A percentile compares a stretch with the other conserved stretches of the same genome.
These are phyloP conservation scores for Paecilomyces sp. DNA, from an alignment of 2,329 filamentous ascomycete genomes.

Conservation along the genomic window DNA sequence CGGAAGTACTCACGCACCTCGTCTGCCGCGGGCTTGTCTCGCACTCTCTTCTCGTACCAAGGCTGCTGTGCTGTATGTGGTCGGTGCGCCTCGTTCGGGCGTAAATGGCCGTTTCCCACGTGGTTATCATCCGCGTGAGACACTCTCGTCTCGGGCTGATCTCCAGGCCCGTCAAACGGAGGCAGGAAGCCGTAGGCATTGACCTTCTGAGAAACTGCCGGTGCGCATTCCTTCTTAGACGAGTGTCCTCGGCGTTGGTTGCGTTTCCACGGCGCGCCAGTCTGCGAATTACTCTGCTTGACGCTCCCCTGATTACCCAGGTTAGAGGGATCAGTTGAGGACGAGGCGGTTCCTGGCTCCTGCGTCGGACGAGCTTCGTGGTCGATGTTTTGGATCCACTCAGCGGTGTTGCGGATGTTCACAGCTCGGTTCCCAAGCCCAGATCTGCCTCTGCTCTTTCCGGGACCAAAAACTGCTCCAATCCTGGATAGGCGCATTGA, in stretches of 20 bases:
- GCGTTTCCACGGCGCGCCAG: conserved; percentile 15
- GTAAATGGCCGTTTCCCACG: background rate
- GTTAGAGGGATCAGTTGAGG: background rate
- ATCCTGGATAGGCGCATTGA: background rate
- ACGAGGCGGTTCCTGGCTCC: background rate
- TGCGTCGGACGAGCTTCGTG: background rate
- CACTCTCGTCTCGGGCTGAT: conserved; percentile 4
- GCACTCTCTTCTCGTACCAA: conserved; percentile 9
- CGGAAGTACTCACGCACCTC: conserved; percentile 17
- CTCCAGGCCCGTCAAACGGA: conserved; percentile 20
- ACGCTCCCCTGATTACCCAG: conserved; percentile 1
- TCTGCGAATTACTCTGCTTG: conserved; percentile 8
- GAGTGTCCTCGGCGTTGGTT: conserved; percentile 10
- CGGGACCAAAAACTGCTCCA: background rate
- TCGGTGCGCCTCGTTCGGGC: background rate
- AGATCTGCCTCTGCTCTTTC: background rate
- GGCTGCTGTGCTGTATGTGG: background rate
- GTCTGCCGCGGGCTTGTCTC: conserved; percentile 10
- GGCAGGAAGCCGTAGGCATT: conserved; percentile 23
- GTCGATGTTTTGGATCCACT: conserved; percentile 2
- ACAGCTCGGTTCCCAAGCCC: background rate
- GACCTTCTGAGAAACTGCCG: conserved; percentile 20
- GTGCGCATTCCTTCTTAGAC: conserved; percentile 18
- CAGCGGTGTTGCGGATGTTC: conserved; percentile 1
- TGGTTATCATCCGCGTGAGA: background rate